Evolutionary conservation across 169 alveolate species (phyloP).

Genomic region (Theileria orientalis): DNA sequence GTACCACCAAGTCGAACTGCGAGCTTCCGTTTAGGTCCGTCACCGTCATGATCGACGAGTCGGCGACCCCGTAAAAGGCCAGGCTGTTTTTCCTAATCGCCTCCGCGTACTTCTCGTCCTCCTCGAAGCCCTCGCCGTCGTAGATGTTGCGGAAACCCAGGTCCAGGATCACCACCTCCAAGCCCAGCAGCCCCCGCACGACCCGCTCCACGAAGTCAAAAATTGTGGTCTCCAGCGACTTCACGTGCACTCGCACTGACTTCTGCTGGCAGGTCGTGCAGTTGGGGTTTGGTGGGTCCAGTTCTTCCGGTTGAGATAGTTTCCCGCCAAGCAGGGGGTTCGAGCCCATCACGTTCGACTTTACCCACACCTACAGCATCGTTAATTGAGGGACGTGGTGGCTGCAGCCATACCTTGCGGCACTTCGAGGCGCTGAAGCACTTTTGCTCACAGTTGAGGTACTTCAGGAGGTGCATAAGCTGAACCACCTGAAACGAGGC

Average conservation of each 20-base stretch:
- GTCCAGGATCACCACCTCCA: conserved; percentile 35
- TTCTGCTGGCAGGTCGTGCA: conserved; percentile 47
- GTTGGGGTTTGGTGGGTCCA: conserved; percentile 51
- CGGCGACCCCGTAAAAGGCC: conserved; percentile 15
- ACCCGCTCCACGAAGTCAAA: conserved; percentile 13
- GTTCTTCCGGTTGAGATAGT: conserved; percentile 44
- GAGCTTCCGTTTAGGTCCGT: conserved; percentile 22
- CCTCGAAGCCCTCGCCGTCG: conserved; percentile 41
- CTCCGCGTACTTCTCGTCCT: conserved; percentile 36
- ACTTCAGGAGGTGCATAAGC: conserved; percentile 64
- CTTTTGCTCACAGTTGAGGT: background rate
- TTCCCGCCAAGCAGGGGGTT: conserved; percentile 42
- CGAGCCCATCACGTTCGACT: conserved; percentile 54
- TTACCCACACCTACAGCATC: conserved; percentile 50
- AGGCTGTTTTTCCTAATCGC: background rate
- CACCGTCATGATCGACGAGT: conserved; percentile 44
- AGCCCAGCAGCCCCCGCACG: conserved; percentile 17
- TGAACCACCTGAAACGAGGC: conserved; percentile 91
- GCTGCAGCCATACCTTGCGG: background rate
- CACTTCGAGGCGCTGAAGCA: background rate
- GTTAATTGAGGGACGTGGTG: no score
- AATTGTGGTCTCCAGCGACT: conserved; percentile 32
- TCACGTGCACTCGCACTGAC: conserved; percentile 14
- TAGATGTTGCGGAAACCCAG: conserved; percentile 36
- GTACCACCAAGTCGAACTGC: conserved; percentile 9